Evolutionary conservation across 2,329 filamentous ascomycete genomes (phyloP).

Genomic region (Trichoderma citrinoviride): DNA sequence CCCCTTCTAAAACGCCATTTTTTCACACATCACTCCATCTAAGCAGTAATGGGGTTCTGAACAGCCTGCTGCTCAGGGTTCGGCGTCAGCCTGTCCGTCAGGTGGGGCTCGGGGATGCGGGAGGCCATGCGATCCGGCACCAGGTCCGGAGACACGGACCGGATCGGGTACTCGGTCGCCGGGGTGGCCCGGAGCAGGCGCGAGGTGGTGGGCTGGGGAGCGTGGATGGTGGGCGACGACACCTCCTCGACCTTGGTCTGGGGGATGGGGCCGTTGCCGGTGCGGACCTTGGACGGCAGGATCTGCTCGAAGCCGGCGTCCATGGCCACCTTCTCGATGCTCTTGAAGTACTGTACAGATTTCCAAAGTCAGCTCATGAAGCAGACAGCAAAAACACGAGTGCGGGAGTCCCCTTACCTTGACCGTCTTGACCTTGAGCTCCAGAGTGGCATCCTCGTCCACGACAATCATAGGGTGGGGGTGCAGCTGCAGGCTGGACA

Average conservation of each 20-base stretch:
- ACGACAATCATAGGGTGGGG: constrained; percentile 79
- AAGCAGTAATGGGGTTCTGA: constrained; percentile 26
- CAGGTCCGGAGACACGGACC: constrained; percentile 58
- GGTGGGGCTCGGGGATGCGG: constrained; percentile 50
- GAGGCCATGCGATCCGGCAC: constrained; percentile 62
- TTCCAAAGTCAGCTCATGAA: neutral
- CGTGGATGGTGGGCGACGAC: constrained; percentile 45
- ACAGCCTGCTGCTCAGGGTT: constrained; percentile 45
- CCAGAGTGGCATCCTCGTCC: constrained; percentile 74
- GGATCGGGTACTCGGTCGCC: constrained; percentile 53
- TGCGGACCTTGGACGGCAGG: constrained; percentile 55
- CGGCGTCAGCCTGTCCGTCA: constrained; percentile 47
- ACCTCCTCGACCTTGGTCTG: constrained; percentile 44
- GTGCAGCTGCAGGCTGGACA: constrained; percentile 77
- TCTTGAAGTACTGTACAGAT: constrained; percentile 61
- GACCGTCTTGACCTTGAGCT: constrained; percentile 72
- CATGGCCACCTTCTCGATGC: constrained; percentile 62
- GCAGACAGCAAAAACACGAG: neutral
- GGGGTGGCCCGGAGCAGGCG: constrained; percentile 54
- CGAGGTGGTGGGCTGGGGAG: constrained; percentile 56
- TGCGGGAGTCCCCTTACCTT: constrained; percentile 41
- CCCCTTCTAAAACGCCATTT: constrained; percentile 18
- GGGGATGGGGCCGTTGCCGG: constrained; percentile 44
- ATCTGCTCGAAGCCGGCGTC: constrained; percentile 58
- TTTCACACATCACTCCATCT: neutral